Base-by-base conservation (phyloP, 192 early-diverging fungal genomes). In the Physocladia obscura region DNA sequence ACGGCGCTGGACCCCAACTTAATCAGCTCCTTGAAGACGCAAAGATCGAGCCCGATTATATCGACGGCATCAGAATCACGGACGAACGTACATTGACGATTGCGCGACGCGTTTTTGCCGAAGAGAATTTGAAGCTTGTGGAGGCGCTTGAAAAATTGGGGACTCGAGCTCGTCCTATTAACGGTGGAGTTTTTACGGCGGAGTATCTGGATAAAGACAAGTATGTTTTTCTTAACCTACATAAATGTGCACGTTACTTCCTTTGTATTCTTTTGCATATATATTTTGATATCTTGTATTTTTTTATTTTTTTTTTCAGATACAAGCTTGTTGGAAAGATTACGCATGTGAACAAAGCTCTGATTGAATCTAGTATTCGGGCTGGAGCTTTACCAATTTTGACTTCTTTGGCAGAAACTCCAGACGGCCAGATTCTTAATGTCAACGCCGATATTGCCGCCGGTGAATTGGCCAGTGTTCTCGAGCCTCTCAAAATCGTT, bases 371-470 rank as follows among this genome's bases (percentile, higher is more conserved):
- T 37, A 89, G 89, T 24, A 94, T 99, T 57, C 90, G 91, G 49
- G 93, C 96, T 37, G 96, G 96, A 8, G 93, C 93, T 26, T 81
- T 98, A 57, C 95, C 97, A 17, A 98, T 99, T 70, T 81, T 99
- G 59, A 98, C 95, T 19, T 92, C 90, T 57, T 86, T 99, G 56
- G 96, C 96, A 4, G 95, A 97, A 77, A 97, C 96, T 1, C 92
- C 93, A 35, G 84, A 88, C 37, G 95, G 97, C 60, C 97, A 99
- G 77, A 94, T 97, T 62, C 82, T 99, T 65, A 99, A 99, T 56
- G 95, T 98, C 57, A 99, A 99, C 80, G 97, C 97, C 40, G 97
- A 99, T 78, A 92, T 97, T 40, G 97, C 96, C 26, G 96, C 95
- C 6, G 96, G 93, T 56, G 97, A 99, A 77, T 82, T 99, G 54